A percentile compares a stretch with the other conserved stretches of the same genome.
Evolutionary conservation across 192 early-diverging fungal species (phyloP).

Genomic region (Umbelopsis sp.): DNA sequence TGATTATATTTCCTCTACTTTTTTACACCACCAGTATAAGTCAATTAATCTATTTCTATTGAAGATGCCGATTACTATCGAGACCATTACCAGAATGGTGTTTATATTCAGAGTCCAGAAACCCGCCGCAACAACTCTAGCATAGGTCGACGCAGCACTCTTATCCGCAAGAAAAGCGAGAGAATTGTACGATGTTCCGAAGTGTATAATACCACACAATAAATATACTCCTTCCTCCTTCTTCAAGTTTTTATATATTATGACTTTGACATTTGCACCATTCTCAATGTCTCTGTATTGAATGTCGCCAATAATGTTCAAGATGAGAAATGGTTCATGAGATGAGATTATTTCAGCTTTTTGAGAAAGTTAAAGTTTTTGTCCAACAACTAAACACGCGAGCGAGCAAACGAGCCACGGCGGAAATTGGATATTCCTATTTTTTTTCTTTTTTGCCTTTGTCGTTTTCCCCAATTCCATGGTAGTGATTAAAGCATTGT

Average conservation of each 20-base stretch:
- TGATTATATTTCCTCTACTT: not conserved
- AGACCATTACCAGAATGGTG: slow-evolving; percentile 32
- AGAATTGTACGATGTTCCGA: slow-evolving; percentile 31
- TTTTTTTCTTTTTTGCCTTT: too few relatives aligned
- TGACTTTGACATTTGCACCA: not conserved
- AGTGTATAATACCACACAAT: slow-evolving; percentile 25
- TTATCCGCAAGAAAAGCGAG: slow-evolving; percentile 30
- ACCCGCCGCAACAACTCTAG: not conserved
- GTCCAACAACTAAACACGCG: not conserved
- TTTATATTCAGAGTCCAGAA: slow-evolving; percentile 17
- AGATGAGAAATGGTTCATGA: not conserved
- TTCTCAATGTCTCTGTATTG: not conserved
- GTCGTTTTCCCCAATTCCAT: too few relatives aligned
- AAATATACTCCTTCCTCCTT: not conserved
- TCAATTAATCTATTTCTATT: not conserved
- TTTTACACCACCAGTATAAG: not conserved
- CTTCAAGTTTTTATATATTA: not conserved
- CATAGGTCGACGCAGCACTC: slow-evolving; percentile 21
- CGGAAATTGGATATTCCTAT: too few relatives aligned
- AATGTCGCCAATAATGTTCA: not conserved
- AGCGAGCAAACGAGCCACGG: not conserved
- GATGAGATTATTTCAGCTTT: not conserved
- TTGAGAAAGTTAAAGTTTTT: not conserved
- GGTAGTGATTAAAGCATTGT: too few relatives aligned
- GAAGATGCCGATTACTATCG: slow-evolving; percentile 31